phyloP scores from a whole-genome alignment of 495 filamentous ascomycete species.

The Penicillium paxilli region DNA sequence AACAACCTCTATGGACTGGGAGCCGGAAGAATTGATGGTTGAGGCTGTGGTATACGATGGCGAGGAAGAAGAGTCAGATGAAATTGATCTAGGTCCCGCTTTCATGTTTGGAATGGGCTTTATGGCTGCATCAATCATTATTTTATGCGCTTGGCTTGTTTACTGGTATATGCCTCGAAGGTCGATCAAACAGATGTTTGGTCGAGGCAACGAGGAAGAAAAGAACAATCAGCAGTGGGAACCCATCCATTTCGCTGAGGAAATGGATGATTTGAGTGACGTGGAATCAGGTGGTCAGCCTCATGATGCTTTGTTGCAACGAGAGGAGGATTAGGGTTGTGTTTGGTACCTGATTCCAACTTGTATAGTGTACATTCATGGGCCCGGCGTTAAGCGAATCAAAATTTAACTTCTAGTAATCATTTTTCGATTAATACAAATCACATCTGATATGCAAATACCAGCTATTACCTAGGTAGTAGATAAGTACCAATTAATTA shows the following conservation, averaged over 20 bases:
- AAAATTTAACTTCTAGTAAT: too few relatives aligned
- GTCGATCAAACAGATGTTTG: not conserved
- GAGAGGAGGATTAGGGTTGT: not conserved
- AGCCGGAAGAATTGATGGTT: slow-evolving; percentile 9
- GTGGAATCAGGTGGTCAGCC: slow-evolving; percentile 4
- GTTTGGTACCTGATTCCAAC: not conserved
- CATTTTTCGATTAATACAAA: too few relatives aligned
- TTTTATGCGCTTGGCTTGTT: slow-evolving; percentile 9
- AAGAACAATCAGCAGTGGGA: not conserved
- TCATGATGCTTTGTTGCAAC: slow-evolving; percentile 2
- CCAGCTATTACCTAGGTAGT: too few relatives aligned
- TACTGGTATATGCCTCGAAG: not conserved
- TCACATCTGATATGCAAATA: too few relatives aligned
- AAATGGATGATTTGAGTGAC: slow-evolving; percentile 15
- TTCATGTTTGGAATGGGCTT: slow-evolving; percentile 14
- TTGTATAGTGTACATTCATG: too few relatives aligned
- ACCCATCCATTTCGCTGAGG: not conserved
- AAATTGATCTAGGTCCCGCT: not conserved
- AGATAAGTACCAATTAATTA: too few relatives aligned
- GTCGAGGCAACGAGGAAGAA: not conserved
- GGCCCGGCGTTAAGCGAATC: too few relatives aligned
- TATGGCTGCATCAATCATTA: slow-evolving; percentile 3
- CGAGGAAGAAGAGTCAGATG: not conserved
- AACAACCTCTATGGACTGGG: slow-evolving; percentile 8
- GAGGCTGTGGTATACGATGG: slow-evolving; percentile 9